Evolutionary conservation across 1,284 basidiomycete genomes (phyloP), one percentile per base, ranked within the genome.

Genomic region (Irpex sp.): DNA sequence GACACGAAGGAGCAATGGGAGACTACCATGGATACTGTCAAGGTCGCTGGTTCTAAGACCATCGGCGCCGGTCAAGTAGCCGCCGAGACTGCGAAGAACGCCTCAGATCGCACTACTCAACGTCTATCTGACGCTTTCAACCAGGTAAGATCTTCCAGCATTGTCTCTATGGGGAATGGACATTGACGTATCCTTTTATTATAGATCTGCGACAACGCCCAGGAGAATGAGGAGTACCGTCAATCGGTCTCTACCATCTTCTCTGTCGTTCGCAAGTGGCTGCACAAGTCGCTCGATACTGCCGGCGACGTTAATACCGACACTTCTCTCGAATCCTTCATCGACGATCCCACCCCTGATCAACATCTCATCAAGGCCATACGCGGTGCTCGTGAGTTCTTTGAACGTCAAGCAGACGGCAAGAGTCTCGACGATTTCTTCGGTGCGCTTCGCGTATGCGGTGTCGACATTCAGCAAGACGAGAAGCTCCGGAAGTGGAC

Each of bases 201-300:
- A 0, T 60, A 90, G 89, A 79, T 88, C 6, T 84, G 81, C 67
- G 84, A 88, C 61, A 82, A 84, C 26, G 85, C 87, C 1, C 84
- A 86, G 63, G 78, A 78, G 8, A 84, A 89, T 64, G 74, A 81
- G 13, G 76, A 81, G 15, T 90, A 89, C 63, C 81, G 80, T 61
- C 71, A 78, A 1, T 75, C 87, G 0, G 74, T 90, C 56, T 75
- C 81, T 31, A 85, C 82, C 3, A 72, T 89, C 47, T 84, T 90
- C 68, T 73, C 75, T 55, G 77, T 85, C 57, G 68, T 82, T 1
- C 79, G 85, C 65, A 84, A 85, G 65, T 86, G 88, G 74, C 67
- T 88, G 35, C 77, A 82, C 63, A 75, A 78, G 54, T 78, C 82
- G 0, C 75, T 87, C 21, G 82, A 87, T 61, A 75, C 78, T 2